A percentile compares a stretch with the other conserved stretches of the same genome.
phyloP scores from a whole-genome alignment of 306 rosid species.

The Vigna unguiculata region DNA sequence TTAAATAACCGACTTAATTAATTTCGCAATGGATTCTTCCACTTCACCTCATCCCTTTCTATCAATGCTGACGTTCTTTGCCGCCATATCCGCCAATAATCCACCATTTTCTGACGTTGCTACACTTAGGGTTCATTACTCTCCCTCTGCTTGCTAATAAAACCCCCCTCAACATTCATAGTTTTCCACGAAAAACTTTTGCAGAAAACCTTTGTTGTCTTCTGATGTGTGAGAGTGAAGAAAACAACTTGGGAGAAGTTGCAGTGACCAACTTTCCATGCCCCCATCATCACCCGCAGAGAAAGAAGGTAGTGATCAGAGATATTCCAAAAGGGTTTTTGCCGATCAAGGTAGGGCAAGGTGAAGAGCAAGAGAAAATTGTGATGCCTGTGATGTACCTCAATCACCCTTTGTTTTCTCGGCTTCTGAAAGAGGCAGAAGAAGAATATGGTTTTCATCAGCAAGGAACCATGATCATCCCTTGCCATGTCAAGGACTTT shows the following conservation, averaged over 20 bases:
- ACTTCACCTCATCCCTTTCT: neutral
- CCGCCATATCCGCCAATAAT: conserved; percentile 12
- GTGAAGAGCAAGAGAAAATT: conserved; percentile 67
- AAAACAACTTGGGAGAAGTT: conserved; percentile 8
- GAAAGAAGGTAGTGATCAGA: conserved; percentile 36
- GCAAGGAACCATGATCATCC: conserved; percentile 77
- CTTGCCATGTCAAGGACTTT: conserved; percentile 76
- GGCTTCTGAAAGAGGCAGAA: conserved; percentile 76
- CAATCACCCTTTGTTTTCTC: conserved; percentile 83
- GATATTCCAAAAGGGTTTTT: conserved; percentile 59
- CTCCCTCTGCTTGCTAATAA: conserved; percentile 3
- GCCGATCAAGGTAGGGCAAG: conserved; percentile 80
- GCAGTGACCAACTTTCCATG: neutral
- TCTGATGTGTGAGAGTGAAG: conserved; percentile 40
- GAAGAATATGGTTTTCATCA: conserved; percentile 87
- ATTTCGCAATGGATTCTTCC: conserved; percentile 5
- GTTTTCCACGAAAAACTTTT: neutral
- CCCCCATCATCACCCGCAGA: neutral
- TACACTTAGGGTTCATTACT: neutral
- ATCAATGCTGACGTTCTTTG: conserved; percentile 2
- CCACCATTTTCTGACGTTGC: neutral
- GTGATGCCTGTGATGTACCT: conserved; percentile 78
- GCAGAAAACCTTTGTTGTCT: neutral
- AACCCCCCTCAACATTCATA: neutral
- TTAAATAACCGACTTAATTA: conserved; percentile 33